phyloP scores from a whole-genome alignment of 2,329 filamentous ascomycete genomes.

The Phialophora expanda region DNA sequence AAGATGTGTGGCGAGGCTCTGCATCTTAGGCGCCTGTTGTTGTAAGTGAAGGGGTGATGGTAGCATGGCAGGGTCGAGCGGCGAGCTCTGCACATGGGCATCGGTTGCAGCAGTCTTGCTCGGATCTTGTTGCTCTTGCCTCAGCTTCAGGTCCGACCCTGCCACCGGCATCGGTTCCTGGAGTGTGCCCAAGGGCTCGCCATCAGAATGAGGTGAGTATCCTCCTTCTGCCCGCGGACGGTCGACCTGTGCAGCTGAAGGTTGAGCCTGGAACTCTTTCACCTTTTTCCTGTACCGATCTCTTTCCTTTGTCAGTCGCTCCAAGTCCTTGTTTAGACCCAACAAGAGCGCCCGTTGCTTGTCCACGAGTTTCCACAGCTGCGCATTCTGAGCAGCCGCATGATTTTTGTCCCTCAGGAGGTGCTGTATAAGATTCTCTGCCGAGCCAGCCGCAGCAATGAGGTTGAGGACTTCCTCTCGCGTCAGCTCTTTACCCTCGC shows the following conservation, averaged over 20 bases:
- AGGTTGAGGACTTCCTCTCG: conserved; percentile 78
- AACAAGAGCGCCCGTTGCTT: conserved; percentile 95
- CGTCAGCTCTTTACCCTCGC: conserved; percentile 62
- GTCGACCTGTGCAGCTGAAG: conserved; percentile 41
- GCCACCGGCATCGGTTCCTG: conserved; percentile 8
- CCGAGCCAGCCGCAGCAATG: conserved; percentile 82
- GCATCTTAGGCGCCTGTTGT: conserved; percentile 25
- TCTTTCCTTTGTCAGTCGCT: conserved; percentile 89
- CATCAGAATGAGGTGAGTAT: conserved; percentile 37
- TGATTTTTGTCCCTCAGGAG: conserved; percentile 90
- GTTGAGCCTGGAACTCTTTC: conserved; percentile 70
- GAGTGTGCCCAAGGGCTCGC: conserved; percentile 28
- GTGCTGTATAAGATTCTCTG: conserved; percentile 86
- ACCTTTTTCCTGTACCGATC: conserved; percentile 90
- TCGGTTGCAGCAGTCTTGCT: conserved; percentile 1
- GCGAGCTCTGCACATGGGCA: conserved; percentile 24
- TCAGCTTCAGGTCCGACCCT: conserved; percentile 16
- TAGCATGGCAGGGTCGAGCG: conserved; percentile 34
- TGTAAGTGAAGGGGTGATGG: conserved; percentile 34
- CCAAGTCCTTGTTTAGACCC: conserved; percentile 91
- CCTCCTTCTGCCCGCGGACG: conserved; percentile 42
- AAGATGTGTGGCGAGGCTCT: conserved; percentile 30
- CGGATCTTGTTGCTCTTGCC: conserved; percentile 18
- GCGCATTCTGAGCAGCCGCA: conserved; percentile 84
- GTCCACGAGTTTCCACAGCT: conserved; percentile 93